Conservation (phyloP, 805 yeast species). For the Zygotorulaspora sp. region DNA sequence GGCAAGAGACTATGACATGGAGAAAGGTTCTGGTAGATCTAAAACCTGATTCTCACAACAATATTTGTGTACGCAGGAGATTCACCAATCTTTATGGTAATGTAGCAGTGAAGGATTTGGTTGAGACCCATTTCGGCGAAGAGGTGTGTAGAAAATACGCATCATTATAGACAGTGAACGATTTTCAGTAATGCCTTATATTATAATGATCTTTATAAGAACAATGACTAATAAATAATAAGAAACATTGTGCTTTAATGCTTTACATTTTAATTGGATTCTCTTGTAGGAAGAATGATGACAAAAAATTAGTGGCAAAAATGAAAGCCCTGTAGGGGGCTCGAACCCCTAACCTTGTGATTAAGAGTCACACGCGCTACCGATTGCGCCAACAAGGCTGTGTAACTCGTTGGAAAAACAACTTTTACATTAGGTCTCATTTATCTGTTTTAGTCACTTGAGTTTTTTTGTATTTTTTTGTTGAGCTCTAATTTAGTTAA, state of each 20-base stretch:
- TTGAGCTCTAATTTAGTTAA: no score
- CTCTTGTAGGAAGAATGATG: neutral
- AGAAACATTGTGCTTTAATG: no score
- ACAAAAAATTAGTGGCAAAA: constrained; percentile 3
- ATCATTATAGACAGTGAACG: constrained; percentile 6
- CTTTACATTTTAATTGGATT: no score
- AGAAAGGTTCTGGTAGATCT: constrained; percentile 82
- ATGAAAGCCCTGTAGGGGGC: constrained; percentile 26
- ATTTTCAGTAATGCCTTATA: no score
- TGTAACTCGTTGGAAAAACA: no score
- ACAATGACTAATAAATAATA: no score
- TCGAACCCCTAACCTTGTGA: constrained; percentile 28
- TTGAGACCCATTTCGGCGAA: constrained; percentile 44
- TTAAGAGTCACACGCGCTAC: constrained; percentile 28
- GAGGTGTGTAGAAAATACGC: constrained; percentile 20
- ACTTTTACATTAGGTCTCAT: neutral
- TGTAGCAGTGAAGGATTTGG: constrained; percentile 84
- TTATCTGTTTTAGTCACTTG: neutral
- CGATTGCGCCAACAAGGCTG: constrained; percentile 28
- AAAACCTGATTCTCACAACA: constrained; percentile 93
- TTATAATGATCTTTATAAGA: no score
- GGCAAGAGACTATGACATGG: constrained; percentile 86
- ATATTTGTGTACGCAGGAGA: constrained; percentile 79
- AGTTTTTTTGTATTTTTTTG: neutral
- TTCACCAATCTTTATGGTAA: constrained; percentile 94